Base-by-base conservation (phyloP, 352 stramenopile genomes). In the Globisporangium orthogonon region DNA sequence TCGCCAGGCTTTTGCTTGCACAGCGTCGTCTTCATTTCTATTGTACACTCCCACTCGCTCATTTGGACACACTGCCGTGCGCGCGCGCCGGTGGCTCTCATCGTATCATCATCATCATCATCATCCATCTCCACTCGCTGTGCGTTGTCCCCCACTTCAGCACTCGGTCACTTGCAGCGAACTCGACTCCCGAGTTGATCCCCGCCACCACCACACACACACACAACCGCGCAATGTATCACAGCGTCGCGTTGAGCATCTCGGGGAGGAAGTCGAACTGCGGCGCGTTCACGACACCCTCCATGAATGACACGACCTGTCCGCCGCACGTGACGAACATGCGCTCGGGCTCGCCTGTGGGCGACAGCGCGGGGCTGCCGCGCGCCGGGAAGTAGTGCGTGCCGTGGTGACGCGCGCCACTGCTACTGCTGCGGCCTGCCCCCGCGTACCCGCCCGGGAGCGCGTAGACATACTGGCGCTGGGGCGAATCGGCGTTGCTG, bases 291-390 rank as follows among this genome's bases (percentile, higher is more conserved):
- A 90, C 75, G 43, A 93, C 83, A 48, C 83, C 83, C 18, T 89
- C 83, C 78, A 93, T 87, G 56, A 93, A 87, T 47, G 74, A 88
- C 53, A 93, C 78, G 37, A 91, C 71, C 52, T 93, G 83, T 1
- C 83, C 83, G 23, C 83, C 78, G 40, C 67, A 89, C 29, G 83
- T 93, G n/a, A 93, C 70, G 52, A 90, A 89, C 73, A 91, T 87
- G 53, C 79, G 82, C 57, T 87, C 76, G 5, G 61, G 51, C n/a
- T 43, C 61, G 43, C 59, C 62, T 14, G 18, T 60, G 3, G 67
- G 61, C 28, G 67, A 71, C 14, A 52, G 58, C 23, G 58, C 65
- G 7, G 61, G 60, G 48, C 58, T 69, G 18, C 50, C 43, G 45
- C 50, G 40, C 51, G 56, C 0, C 37, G 69, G 50, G 58, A 69